Evolutionary conservation across 2,329 filamentous ascomycete genomes (phyloP), one percentile per base, ranked within the genome.

Genomic region (Berkeleyomyces rouxiae): DNA sequence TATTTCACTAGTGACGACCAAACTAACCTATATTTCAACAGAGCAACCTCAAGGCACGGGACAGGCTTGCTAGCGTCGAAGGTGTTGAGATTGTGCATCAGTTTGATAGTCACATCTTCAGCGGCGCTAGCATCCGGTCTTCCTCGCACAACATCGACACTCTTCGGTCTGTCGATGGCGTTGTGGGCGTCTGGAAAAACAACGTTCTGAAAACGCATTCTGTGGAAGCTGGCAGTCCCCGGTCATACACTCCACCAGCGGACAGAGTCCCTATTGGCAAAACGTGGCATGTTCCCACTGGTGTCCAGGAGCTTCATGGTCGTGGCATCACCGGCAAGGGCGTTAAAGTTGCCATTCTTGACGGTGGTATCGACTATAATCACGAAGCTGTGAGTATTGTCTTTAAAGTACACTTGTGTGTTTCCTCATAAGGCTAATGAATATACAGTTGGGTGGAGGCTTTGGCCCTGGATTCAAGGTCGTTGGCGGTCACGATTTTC

Each of bases 351-450:
- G 74, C 73, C 7, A 68, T 76, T 37, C 70, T 76, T 46, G 74
- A 76, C 61, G 74, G 73, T 0, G 74, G 74, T 0, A 68, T 75
- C 37, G 72, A 75, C 59, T 76, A 76, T 37, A 71, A 68, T 0
- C 74, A 76, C 13, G 59, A 60, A 9, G 64, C 64, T 46, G 61
- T 62, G 42, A 62, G 61, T 58, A 31, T 46, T 44, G 40, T 37
- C 7, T 16, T 37, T 16, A 16, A 13, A 10, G 3, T n/a, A 23
- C 13, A 16, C 5, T 4, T 42, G 36, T 3, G 3, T 53, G 33
- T 36, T 42, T 16, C 6, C 4, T 2, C 7, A 23, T 31, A n/a
- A 58, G 11, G n/a, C 60, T 61, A 57, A 55, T n/a, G 36, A 4
- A 1, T 11, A 44, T 13, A 11, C 59, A 74, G 72, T 71, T 74